These are phyloP conservation scores for Aspergillus homomorphus DNA, from an alignment of 495 filamentous ascomycete genomes.

Conservation along the genomic window DNA sequence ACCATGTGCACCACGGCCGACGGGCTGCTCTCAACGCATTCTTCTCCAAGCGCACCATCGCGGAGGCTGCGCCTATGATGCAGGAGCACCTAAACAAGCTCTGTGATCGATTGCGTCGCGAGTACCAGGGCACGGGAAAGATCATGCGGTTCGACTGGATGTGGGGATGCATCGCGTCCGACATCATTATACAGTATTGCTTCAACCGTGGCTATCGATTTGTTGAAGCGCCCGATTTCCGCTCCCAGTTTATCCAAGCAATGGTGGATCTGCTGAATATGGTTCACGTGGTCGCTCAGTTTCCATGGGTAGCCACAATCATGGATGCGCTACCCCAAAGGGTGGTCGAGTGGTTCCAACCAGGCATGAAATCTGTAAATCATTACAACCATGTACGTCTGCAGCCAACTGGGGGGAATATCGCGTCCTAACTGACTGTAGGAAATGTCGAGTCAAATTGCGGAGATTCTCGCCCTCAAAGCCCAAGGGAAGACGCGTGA, in stretches of 20 bases:
- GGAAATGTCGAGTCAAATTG: conserved; percentile 14
- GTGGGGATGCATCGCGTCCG: conserved; percentile 16
- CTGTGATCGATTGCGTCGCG: conserved; percentile 7
- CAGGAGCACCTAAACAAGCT: conserved; percentile 10
- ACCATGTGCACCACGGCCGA: conserved; percentile 30
- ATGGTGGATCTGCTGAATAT: conserved; percentile 13
- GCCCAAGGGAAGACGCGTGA: background rate
- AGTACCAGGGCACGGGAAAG: conserved; percentile 12
- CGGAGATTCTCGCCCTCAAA: conserved; percentile 1
- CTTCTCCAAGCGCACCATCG: conserved; percentile 25
- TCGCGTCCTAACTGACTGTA: background rate
- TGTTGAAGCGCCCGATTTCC: conserved; percentile 11
- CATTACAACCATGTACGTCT: conserved; percentile 6
- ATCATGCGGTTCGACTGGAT: conserved; percentile 14
- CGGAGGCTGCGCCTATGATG: conserved; percentile 12
- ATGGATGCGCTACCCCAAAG: conserved; percentile 8
- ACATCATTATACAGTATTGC: conserved; percentile 15
- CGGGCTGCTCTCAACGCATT: conserved; percentile 31
- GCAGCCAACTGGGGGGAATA: background rate
- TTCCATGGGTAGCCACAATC: conserved; percentile 8
- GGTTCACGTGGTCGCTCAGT: conserved; percentile 14
- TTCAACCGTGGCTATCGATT: conserved; percentile 9
- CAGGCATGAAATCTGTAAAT: conserved; percentile 12
- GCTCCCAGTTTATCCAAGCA: conserved; percentile 15
- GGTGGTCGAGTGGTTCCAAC: conserved; percentile 7